Percentiles rank a stretch among this genome's conserved stretches.
Evolutionary conservation across 768 basidiomycete species (phyloP).

Genomic region (Lactarius vividus): DNA sequence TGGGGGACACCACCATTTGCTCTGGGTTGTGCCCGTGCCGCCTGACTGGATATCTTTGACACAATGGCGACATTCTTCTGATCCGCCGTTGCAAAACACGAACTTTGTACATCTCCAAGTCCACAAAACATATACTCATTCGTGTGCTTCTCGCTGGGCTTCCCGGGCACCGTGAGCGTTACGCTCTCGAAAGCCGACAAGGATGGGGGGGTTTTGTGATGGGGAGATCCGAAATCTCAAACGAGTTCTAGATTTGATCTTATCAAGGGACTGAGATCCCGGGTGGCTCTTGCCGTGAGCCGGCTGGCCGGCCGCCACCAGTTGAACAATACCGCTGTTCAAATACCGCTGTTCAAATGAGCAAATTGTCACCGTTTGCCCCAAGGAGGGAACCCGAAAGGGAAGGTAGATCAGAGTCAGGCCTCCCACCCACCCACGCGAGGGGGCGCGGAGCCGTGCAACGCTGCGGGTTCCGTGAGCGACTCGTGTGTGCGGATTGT

Average conservation of each 20-base stretch:
- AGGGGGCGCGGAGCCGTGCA: not conserved
- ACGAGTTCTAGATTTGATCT: constrained; percentile 21
- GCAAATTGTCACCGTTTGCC: not conserved
- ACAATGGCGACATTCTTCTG: not conserved
- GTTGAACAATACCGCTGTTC: constrained; percentile 1
- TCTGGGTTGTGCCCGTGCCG: not conserved
- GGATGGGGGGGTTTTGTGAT: not conserved
- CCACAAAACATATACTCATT: too few relatives aligned
- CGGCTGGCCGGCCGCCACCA: constrained; percentile 2
- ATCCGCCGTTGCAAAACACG: not conserved
- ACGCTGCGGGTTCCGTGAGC: not conserved
- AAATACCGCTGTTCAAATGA: not conserved
- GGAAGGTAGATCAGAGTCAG: not conserved
- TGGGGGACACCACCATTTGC: not conserved
- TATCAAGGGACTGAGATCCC: constrained; percentile 11
- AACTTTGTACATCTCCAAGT: not conserved
- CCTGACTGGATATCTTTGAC: not conserved
- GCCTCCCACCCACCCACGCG: not conserved
- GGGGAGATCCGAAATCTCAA: constrained; percentile 13
- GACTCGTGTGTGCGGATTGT: constrained; percentile 17
- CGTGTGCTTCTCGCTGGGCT: not conserved
- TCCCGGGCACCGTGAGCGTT: not conserved
- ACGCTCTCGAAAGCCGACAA: not conserved
- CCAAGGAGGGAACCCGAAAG: not conserved
- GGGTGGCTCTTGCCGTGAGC: not conserved